These are phyloP conservation scores for Porodaedalea pini DNA, from an alignment of 1,284 basidiomycete species.

Conservation along the genomic window DNA sequence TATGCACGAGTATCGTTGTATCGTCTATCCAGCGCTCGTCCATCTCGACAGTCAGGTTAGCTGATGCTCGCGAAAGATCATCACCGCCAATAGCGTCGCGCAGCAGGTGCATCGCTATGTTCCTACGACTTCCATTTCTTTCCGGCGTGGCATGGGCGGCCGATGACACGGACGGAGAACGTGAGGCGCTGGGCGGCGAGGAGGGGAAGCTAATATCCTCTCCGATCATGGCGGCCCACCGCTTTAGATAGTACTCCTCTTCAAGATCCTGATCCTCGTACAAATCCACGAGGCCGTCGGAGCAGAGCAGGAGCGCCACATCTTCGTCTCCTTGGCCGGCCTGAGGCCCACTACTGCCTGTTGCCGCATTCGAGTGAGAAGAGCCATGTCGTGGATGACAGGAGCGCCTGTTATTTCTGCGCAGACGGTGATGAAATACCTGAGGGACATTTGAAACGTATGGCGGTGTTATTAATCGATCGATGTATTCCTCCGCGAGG, in stretches of 20 bases:
- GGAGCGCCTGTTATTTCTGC: constrained; percentile 2
- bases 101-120: constrained; percentile 50
- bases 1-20: constrained; percentile 54
- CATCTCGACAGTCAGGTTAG: constrained; percentile 61
- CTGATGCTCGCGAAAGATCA: constrained; percentile 47
- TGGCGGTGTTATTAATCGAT: constrained; percentile 53
- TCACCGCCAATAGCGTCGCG: constrained; percentile 56
- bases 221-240: constrained; percentile 19
- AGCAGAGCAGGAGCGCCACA: constrained; percentile 46
- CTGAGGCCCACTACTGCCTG: constrained; percentile 5
- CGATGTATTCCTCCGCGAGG: constrained; percentile 38
- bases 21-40: constrained; percentile 66
- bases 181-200: constrained; percentile 18
- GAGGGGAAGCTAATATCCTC: constrained; percentile 7
- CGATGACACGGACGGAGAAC: not conserved
- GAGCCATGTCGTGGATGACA: constrained; percentile 2
- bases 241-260: constrained; percentile 23
- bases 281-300: constrained; percentile 56
- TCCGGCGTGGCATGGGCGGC: not conserved
- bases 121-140: constrained; percentile 26
- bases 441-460: constrained; percentile 55
- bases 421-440: constrained; percentile 37
- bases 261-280: constrained; percentile 38
- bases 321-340: constrained; percentile 13
- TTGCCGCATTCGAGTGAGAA: constrained; percentile 20